phyloP scores from a whole-genome alignment of 2,329 filamentous ascomycete species.

The Colletotrichum horii region DNA sequence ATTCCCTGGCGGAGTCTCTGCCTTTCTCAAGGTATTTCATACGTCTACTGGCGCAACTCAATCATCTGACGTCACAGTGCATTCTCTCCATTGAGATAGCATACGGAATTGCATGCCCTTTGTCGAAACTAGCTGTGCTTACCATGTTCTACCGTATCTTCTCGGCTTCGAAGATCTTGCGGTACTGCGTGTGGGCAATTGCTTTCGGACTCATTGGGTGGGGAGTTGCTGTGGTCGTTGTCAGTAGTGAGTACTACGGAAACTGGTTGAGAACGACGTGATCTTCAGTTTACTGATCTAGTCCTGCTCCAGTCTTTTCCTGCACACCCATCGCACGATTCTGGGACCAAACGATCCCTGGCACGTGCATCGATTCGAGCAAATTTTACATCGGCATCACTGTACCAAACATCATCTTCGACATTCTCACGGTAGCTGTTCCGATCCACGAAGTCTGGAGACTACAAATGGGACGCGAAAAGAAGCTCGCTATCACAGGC shows the following conservation, averaged over 20 bases:
- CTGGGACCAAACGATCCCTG: neutral
- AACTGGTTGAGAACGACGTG: neutral
- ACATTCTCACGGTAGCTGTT: neutral
- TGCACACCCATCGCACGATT: neutral
- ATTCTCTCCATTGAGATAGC: neutral
- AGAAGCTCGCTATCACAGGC: neutral
- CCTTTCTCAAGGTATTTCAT: neutral
- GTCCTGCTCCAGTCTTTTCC: neutral
- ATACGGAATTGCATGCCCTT: neutral
- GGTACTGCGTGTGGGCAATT: neutral
- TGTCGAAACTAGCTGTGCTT: neutral
- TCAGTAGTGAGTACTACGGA: neutral
- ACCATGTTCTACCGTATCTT: slow-evolving; percentile 2
- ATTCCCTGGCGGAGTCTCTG: neutral
- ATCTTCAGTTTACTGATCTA: neutral
- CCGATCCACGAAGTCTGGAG: neutral
- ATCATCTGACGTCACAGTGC: neutral
- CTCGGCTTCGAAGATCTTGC: neutral
- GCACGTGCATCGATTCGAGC: neutral
- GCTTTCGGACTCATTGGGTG: neutral
- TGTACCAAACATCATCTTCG: neutral
- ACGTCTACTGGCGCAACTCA: neutral
- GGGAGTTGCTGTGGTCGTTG: neutral
- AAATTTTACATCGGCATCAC: neutral
- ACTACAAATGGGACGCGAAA: neutral